These are phyloP conservation scores for Exophiala dermatitidis DNA, from an alignment of 2,329 filamentous ascomycete genomes.

Conservation along the genomic window DNA sequence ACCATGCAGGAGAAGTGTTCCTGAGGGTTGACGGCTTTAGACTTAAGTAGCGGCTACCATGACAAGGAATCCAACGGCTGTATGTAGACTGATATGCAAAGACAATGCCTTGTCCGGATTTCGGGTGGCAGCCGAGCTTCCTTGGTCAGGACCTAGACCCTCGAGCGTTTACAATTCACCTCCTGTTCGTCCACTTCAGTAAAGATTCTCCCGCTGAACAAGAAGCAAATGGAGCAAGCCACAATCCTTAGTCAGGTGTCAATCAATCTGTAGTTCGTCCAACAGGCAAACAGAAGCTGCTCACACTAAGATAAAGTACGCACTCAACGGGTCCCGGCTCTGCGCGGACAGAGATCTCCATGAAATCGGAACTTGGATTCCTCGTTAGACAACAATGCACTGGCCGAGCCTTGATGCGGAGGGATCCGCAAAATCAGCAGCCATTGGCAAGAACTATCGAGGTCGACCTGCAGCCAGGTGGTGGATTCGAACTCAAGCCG, in stretches of 20 bases:
- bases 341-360: slow-evolving; percentile 5
- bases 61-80: slow-evolving; percentile 3
- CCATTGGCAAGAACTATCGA: too few relatives aligned
- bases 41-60: slow-evolving; percentile 5
- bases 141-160: neutral
- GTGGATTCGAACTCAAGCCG: slow-evolving; percentile 1
- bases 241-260: slow-evolving; percentile 7
- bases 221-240: slow-evolving; percentile 7
- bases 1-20: slow-evolving; percentile 6
- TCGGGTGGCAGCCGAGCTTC: neutral
- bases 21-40: slow-evolving; percentile 3
- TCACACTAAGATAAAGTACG: slow-evolving; percentile 1
- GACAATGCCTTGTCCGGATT: slow-evolving; percentile 6
- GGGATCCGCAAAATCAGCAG: too few relatives aligned
- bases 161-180: slow-evolving; percentile 10
- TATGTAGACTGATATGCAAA: slow-evolving; percentile 15
- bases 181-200: slow-evolving; percentile 3
- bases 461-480: neutral
- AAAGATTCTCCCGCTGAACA: slow-evolving; percentile 12
- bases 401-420: too few relatives aligned
- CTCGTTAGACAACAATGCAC: too few relatives aligned
- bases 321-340: slow-evolving; percentile 1
- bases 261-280: slow-evolving; percentile 6
- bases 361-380: slow-evolving; percentile 1
- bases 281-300: slow-evolving; percentile 5